These are phyloP conservation scores for Xylariaceae sp. DNA, from an alignment of 2,329 filamentous ascomycete genomes.

Conservation along the genomic window DNA sequence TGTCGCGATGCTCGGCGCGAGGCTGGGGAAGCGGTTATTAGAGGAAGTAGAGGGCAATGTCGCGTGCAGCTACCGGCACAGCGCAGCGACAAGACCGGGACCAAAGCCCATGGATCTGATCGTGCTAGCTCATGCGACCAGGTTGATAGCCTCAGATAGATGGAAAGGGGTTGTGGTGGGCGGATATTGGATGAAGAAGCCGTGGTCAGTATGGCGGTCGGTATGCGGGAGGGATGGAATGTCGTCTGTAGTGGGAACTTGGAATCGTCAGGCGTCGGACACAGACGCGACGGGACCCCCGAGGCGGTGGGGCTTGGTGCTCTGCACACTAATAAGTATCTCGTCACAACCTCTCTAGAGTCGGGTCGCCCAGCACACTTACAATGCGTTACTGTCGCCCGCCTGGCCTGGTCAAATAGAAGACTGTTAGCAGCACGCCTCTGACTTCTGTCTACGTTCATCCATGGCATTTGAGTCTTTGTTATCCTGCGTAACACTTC, in stretches of 20 bases:
- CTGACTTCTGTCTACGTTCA: too few relatives aligned
- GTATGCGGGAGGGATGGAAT: constrained; percentile 12
- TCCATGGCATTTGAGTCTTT: too few relatives aligned
- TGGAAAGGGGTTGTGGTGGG: constrained; percentile 15
- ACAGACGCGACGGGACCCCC: neutral
- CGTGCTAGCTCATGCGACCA: constrained; percentile 24
- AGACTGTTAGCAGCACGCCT: too few relatives aligned
- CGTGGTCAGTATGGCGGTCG: constrained; percentile 10
- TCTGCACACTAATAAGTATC: neutral
- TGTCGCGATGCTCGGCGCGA: constrained; percentile 18
- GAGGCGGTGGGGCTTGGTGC: neutral
- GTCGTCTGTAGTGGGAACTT: constrained; percentile 11
- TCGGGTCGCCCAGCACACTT: neutral
- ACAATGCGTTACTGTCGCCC: too few relatives aligned
- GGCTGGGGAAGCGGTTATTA: constrained; percentile 9
- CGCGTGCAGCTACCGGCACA: constrained; percentile 24
- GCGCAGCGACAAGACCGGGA: constrained; percentile 26
- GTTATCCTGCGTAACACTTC: too few relatives aligned
- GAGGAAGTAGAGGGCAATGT: constrained; percentile 16
- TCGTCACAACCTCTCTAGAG: too few relatives aligned
- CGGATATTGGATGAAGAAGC: constrained; percentile 22
- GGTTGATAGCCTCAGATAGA: constrained; percentile 13
- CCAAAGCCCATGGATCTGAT: constrained; percentile 25
- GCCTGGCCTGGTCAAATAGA: too few relatives aligned
- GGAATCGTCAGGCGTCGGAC: constrained; percentile 5